These are phyloP conservation scores for Dillenia suffruticosa DNA, from an alignment of 164 flowering plant genomes.

Conservation along the genomic window DNA sequence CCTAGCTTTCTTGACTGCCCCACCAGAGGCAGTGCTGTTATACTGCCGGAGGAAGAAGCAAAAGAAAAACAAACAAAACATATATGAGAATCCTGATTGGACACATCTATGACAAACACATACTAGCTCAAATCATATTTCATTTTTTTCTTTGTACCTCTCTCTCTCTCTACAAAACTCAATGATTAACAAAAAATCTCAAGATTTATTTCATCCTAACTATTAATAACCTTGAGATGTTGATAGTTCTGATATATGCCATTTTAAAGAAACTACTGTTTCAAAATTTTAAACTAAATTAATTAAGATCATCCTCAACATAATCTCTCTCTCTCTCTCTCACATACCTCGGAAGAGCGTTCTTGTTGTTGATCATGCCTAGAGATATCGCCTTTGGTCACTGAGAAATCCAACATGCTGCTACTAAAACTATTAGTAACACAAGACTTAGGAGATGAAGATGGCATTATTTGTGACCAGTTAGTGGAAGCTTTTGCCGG, in stretches of 20 bases:
- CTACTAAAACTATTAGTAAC: constrained; percentile 48
- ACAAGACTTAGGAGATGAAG: constrained; percentile 62
- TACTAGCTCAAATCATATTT: too few species aligned
- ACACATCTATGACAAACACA: background rate
- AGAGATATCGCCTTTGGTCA: constrained; percentile 18
- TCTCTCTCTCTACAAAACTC: too few species aligned
- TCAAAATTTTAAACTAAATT: too few species aligned
- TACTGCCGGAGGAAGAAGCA: constrained; percentile 30
- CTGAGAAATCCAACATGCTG: constrained; percentile 67
- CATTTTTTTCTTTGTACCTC: too few species aligned
- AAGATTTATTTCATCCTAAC: background rate
- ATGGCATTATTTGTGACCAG: constrained; percentile 44
- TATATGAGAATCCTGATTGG: background rate
- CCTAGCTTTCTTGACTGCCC: constrained; percentile 74
- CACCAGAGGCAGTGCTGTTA: constrained; percentile 59
- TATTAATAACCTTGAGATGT: too few species aligned
- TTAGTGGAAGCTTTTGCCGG: constrained; percentile 18
- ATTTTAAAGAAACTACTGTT: too few species aligned
- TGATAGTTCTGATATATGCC: too few species aligned
- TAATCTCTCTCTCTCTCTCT: background rate
- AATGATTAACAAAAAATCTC: background rate
- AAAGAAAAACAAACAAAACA: background rate
- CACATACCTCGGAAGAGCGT: constrained; percentile 57
- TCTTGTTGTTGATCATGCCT: constrained; percentile 43
- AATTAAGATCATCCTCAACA: too few species aligned